Base-by-base conservation (phyloP, 108 stramenopile genomes). In the Skeletonema grethae region DNA sequence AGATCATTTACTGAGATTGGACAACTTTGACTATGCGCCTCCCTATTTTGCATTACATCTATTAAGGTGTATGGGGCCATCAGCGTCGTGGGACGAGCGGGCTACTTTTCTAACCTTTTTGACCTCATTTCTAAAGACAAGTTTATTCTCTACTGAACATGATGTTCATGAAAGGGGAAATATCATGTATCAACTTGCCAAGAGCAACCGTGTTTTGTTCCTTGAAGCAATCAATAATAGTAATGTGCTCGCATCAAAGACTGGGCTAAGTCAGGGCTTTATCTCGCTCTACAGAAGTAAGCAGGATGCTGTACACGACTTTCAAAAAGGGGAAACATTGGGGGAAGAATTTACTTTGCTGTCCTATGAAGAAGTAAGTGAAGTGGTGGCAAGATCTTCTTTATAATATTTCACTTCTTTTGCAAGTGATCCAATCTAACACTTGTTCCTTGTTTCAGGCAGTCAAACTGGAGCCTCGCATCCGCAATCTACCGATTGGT, bases 31-130 rank as follows among this genome's bases (percentile, higher is more conserved):
- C 4, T 25, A 69, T 22, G 18, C 63, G 15, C 80, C 84, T 25
- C 76, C 84, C 5, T 81, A 85, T 61, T 81, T 81, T 69, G 71
- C 76, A 48, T 65, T 85, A 29, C 76, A 82, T 67, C 59, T 72
- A 1, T 53, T 66, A n/a, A 30, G 63, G 39, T 82, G 80, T 50
- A 5, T 82, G 25, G 80, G 80, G 1, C 57, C 64, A 28, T 58
- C 80, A n/a, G 79, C 70, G 12, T 71, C 79, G 30, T 60, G 53
- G 63, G 70, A 80, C 11, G 79, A 84, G 16, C 18, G 79, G 28
- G 41, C 63, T 20, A 73, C 79, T 7, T 82, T 82, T 58, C 13
- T 77, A 1, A 48, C 70, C 7, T 82, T 82, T 38, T 58, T 82
- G 50, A 60, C 34, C 31, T 38, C 65, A 22, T 82, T 82, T 41